phyloP scores from a whole-genome alignment of 495 filamentous ascomycete genomes.

The Trypethelium eluteriae region DNA sequence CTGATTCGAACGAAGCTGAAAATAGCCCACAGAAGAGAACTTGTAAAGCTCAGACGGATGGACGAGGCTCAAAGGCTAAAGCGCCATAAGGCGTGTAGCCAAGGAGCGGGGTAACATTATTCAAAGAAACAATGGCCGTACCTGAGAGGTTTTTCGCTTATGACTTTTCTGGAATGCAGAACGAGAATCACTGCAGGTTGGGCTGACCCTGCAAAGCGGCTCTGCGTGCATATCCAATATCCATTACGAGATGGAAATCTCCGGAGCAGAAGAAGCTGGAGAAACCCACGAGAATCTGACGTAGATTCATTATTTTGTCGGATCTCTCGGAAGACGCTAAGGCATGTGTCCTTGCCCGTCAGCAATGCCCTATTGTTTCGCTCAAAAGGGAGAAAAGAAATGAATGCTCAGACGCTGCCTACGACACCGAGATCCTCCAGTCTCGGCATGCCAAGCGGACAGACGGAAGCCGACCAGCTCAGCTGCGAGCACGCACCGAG shows the following conservation, averaged over 20 bases:
- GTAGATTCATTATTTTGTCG: no score
- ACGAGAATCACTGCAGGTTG: conserved; percentile 1
- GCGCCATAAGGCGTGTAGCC: no score
- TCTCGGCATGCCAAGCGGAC: no score
- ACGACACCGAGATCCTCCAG: no score
- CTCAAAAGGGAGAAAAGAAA: no score
- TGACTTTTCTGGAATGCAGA: conserved; percentile 10
- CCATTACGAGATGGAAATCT: not conserved
- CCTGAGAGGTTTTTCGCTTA: not conserved
- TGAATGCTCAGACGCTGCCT: no score
- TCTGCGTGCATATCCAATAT: conserved; percentile 11
- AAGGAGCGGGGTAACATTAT: not conserved
- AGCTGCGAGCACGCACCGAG: not conserved
- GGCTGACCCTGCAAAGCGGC: conserved; percentile 5
- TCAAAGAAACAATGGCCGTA: not conserved
- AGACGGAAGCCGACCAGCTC: not conserved
- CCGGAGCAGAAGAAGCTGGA: not conserved
- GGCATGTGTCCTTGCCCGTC: no score
- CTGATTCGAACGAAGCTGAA: not conserved
- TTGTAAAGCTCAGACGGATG: not conserved
- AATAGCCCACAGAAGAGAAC: not conserved
- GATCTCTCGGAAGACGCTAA: no score
- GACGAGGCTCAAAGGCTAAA: not conserved
- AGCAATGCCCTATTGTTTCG: no score
- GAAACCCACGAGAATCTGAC: not conserved